A percentile compares a stretch with the other conserved stretches of the same genome.
phyloP scores from a whole-genome alignment of 441 rosid genomes.

The Kokia cookei region DNA sequence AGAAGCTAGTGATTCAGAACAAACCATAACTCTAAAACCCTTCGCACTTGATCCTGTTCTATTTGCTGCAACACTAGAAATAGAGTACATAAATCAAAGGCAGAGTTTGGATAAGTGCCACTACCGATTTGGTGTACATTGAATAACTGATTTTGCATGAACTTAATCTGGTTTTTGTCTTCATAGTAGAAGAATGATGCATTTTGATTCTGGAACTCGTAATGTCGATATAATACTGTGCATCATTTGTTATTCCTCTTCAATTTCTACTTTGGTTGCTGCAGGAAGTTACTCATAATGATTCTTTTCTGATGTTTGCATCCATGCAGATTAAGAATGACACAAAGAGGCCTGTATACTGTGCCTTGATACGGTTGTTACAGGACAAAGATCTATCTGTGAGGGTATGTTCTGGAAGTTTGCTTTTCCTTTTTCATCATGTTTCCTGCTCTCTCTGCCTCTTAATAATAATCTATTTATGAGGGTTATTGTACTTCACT shows the following conservation, averaged over 20 bases:
- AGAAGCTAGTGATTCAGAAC: background rate
- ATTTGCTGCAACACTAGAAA: background rate
- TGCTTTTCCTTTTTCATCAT: background rate
- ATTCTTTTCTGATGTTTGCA: slow-evolving; percentile 19
- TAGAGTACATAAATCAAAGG: background rate
- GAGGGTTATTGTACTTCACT: slow-evolving; percentile 2
- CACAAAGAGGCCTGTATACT: slow-evolving; percentile 81
- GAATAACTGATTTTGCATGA: background rate
- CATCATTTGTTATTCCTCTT: background rate
- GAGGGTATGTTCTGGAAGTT: slow-evolving; percentile 46
- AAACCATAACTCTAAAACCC: background rate
- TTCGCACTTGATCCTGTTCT: background rate
- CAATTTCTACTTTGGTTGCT: background rate
- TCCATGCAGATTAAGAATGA: slow-evolving; percentile 79
- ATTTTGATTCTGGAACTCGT: background rate
- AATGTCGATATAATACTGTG: background rate
- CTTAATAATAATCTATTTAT: background rate
- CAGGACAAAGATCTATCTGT: slow-evolving; percentile 84
- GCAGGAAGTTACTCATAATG: background rate
- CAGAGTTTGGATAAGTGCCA: background rate
- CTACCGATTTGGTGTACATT: background rate
- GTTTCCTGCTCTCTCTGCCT: background rate
- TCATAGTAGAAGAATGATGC: background rate
- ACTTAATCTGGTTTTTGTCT: background rate
- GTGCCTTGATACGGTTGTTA: slow-evolving; percentile 78